phyloP scores from a whole-genome alignment of 208 protist genomes.

The Polymyxa betae region DNA sequence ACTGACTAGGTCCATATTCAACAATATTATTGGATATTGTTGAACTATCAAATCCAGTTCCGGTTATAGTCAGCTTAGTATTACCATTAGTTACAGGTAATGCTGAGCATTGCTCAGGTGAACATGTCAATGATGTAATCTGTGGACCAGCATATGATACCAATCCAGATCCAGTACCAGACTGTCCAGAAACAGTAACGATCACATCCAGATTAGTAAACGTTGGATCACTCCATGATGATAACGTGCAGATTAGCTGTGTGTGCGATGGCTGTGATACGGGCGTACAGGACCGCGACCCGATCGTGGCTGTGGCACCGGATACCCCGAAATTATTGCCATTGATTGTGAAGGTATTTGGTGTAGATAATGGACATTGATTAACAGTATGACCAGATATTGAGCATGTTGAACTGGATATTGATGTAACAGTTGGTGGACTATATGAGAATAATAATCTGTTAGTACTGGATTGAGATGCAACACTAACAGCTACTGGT shows the following conservation, averaged over 20 bases:
- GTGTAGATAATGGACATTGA: not conserved
- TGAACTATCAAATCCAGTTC: not conserved
- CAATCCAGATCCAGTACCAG: not conserved
- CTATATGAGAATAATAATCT: not conserved
- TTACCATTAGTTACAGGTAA: not conserved
- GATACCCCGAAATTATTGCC: not conserved
- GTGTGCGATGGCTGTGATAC: not conserved
- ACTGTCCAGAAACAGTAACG: not conserved
- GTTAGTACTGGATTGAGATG: not conserved
- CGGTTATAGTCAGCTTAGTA: not conserved
- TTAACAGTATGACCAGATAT: not conserved
- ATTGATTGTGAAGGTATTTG: not conserved
- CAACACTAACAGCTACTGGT: not conserved
- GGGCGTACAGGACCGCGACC: not conserved
- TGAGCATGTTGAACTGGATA: slow-evolving; percentile 13
- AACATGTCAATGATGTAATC: not conserved
- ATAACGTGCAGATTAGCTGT: not conserved
- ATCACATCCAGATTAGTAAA: slow-evolving; percentile 5
- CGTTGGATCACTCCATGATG: not conserved
- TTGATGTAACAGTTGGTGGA: not conserved
- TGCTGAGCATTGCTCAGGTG: not conserved
- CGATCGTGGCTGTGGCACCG: not conserved
- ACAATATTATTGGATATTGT: slow-evolving; percentile 16
- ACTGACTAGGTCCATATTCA: not conserved
- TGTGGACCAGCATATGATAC: slow-evolving; percentile 1